Base-by-base conservation (phyloP, 1,284 basidiomycete species). In the Laetiporus sulphureus region DNA sequence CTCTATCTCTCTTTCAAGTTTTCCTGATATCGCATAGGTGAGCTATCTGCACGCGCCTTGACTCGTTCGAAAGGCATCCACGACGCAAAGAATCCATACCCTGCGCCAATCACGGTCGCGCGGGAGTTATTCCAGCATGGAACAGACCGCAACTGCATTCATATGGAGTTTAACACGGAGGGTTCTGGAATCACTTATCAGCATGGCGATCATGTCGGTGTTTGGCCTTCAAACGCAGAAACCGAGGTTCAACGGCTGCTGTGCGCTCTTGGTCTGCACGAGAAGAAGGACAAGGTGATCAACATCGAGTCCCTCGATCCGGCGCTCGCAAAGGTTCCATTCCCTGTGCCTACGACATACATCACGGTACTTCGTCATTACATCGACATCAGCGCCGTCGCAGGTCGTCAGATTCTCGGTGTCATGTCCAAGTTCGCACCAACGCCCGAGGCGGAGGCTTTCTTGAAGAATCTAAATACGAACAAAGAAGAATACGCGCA, bases 111-210 rank as follows among this genome's bases (percentile, higher is more conserved):
- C 57, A 64, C 69, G 33, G 67, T 72, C 32, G 75, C 90, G 29
- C 81, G 79, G 45, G 96, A 99, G 63, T 79, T 99, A 16, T 98
- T 99, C 69, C 65, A 77, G 37, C 63, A 72, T 24, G 73, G 71
- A 37, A 75, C 73, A 12, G 87, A 91, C 48, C 82, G 95, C 40
- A 96, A 95, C 63, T 99, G 96, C 60, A 83, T 97, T 23, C 94
- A 98, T 62, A 73, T 95, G 60, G 95, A 99, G 61, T 86, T 99
- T 57, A 85, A 86, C 67, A 93, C 91, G 29, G 91, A 94, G 63
- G 91, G 91, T 31, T 94, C 92, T 38, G 94, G 94, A 43, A 89
- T 98, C 57, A 89, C 86, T n/a, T 99, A 99, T 67, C 95, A 98
- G 65, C 93, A 97, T 54, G 95, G 95, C 46, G 95, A 99, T 65